A percentile compares a stretch with the other conserved stretches of the same genome.
Conservation (phyloP, 1,284 basidiomycete genomes). For the Ceratobasidium sp. region DNA sequence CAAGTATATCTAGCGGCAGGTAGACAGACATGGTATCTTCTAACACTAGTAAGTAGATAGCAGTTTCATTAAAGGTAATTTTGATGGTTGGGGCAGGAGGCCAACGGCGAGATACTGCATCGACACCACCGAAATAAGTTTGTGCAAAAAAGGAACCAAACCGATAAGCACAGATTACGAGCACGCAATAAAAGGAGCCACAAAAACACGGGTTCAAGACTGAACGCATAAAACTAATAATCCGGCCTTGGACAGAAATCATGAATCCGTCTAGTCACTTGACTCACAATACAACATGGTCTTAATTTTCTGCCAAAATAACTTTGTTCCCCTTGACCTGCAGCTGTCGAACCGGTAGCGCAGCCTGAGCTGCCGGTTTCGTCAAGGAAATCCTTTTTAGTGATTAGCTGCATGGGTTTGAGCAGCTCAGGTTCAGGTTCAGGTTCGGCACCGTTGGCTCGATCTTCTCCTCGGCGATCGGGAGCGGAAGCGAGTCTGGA, state of each 20-base stretch:
- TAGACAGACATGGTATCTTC: too few relatives aligned
- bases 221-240: not conserved
- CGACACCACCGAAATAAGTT: not conserved
- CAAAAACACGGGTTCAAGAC: not conserved
- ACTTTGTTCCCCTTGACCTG: not conserved
- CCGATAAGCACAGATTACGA: not conserved
- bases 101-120: too few relatives aligned
- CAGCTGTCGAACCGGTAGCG: not conserved
- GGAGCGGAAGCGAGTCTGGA: not conserved
- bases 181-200: too few relatives aligned
- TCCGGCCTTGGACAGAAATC: not conserved
- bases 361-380: not conserved
- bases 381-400: not conserved
- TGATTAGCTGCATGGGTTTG: conserved; percentile 13
- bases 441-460: not conserved
- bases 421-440: not conserved
- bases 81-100: too few relatives aligned
- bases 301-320: not conserved
- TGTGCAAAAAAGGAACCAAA: not conserved
- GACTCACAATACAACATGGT: not conserved
- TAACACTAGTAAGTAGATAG: too few relatives aligned
- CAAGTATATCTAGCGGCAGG: too few relatives aligned
- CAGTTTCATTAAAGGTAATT: too few relatives aligned
- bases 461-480: not conserved
- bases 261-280: not conserved